phyloP scores from a whole-genome alignment of 148 eudicot genomes.

The Spergularia bocconei region DNA sequence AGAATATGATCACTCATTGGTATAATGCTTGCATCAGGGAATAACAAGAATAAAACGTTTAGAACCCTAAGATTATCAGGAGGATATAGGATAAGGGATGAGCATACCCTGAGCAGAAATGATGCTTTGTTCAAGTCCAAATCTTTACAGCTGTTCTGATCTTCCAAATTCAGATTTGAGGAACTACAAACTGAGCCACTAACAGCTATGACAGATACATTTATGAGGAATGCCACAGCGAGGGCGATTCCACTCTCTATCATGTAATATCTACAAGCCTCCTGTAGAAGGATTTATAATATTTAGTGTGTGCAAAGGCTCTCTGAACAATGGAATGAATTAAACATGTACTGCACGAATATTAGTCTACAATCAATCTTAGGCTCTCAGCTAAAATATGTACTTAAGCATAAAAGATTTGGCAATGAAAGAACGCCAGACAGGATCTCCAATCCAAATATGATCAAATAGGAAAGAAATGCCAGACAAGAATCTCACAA shows the following conservation, averaged over 20 bases:
- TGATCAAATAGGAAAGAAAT: too few relatives aligned
- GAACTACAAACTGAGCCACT: conserved; percentile 93
- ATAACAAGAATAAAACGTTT: too few relatives aligned
- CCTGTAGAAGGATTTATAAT: conserved; percentile 43
- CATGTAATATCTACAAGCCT: conserved; percentile 90
- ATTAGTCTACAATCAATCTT: not conserved
- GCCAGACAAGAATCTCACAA: not conserved
- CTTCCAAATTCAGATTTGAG: conserved; percentile 51
- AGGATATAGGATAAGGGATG: not conserved
- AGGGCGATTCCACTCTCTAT: conserved; percentile 92
- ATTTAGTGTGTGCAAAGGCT: not conserved
- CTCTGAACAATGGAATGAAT: not conserved
- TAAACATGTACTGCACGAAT: not conserved
- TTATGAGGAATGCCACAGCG: conserved; percentile 80
- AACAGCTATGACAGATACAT: conserved; percentile 84
- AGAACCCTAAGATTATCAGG: too few relatives aligned
- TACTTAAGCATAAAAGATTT: not conserved
- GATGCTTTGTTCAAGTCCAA: conserved; percentile 93
- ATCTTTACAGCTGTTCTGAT: conserved; percentile 66
- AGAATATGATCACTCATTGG: conserved; percentile 2
- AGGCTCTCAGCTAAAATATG: not conserved
- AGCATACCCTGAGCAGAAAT: conserved; percentile 72
- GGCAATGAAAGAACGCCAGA: not conserved
- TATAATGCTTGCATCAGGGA: not conserved
- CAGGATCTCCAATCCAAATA: too few relatives aligned